These are phyloP conservation scores for Russula abietina DNA, from an alignment of 768 basidiomycete genomes.

Conservation along the genomic window DNA sequence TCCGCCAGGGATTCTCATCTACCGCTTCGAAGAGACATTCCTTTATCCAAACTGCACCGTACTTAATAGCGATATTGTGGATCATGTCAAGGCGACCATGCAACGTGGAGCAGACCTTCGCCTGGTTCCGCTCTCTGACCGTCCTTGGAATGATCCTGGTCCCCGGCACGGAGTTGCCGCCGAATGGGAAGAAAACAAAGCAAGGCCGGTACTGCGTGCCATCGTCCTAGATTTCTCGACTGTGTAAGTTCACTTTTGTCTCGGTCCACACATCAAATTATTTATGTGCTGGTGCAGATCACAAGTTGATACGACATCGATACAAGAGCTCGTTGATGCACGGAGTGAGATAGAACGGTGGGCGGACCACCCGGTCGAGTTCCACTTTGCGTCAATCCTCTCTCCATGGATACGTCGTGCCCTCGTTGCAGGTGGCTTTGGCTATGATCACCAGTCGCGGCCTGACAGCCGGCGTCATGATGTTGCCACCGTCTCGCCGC, in stretches of 20 bases:
- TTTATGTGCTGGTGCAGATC: slow-evolving; percentile 40
- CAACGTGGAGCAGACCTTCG: slow-evolving; percentile 70
- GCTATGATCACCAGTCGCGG: slow-evolving; percentile 49
- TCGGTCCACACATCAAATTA: background rate
- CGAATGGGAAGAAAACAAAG: slow-evolving; percentile 47
- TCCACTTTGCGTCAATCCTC: slow-evolving; percentile 90
- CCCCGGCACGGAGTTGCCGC: slow-evolving; percentile 44
- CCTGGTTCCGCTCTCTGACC: slow-evolving; percentile 57
- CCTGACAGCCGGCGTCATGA: slow-evolving; percentile 42
- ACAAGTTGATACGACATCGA: slow-evolving; percentile 87
- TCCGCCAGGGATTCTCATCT: slow-evolving; percentile 81
- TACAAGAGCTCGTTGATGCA: slow-evolving; percentile 87
- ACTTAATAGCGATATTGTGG: slow-evolving; percentile 67
- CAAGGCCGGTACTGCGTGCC: slow-evolving; percentile 68
- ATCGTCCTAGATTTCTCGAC: slow-evolving; percentile 88
- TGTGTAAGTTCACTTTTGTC: slow-evolving; percentile 45
- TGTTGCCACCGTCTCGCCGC: slow-evolving; percentile 73
- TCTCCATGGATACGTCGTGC: slow-evolving; percentile 93
- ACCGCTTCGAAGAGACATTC: slow-evolving; percentile 87
- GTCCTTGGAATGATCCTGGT: slow-evolving; percentile 94
- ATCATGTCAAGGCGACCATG: slow-evolving; percentile 73
- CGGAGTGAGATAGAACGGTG: slow-evolving; percentile 84
- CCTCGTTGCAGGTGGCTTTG: slow-evolving; percentile 86
- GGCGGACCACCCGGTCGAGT: slow-evolving; percentile 75
- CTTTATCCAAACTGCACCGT: slow-evolving; percentile 74